Conservation (phyloP, 2,329 filamentous ascomycete genomes). For the Emergomyces pasteurianus region DNA sequence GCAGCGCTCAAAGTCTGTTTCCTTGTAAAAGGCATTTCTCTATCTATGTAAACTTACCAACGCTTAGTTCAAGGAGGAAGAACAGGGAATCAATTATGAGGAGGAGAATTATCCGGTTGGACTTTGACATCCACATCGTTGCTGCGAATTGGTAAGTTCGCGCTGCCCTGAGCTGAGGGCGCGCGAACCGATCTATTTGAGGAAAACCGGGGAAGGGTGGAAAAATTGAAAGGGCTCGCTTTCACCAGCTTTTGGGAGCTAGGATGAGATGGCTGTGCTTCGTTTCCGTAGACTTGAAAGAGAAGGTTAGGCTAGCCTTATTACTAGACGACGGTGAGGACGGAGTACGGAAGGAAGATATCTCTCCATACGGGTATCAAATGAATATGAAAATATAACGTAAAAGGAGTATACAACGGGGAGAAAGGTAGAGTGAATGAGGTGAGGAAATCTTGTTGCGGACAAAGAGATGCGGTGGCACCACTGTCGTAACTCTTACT, state of each 20-base stretch:
- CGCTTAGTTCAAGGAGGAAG: constrained; percentile 77
- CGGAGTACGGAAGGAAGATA: neutral
- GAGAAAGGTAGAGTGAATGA: too few relatives aligned
- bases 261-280: neutral
- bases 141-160: neutral
- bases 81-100: constrained; percentile 80
- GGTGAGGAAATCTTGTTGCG: too few relatives aligned
- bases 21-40: neutral
- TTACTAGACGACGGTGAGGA: neutral
- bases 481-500: too few relatives aligned
- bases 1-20: neutral
- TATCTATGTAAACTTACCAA: constrained; percentile 37
- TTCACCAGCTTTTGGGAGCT: neutral
- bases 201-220: too few relatives aligned
- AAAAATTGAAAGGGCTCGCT: neutral
- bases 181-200: neutral
- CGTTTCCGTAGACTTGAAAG: neutral
- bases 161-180: neutral
- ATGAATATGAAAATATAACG: too few relatives aligned
- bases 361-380: too few relatives aligned
- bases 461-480: too few relatives aligned
- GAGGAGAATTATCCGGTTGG: constrained; percentile 82
- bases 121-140: constrained; percentile 78
- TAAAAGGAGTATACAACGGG: neutral
- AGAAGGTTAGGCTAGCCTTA: neutral